Base-by-base conservation (phyloP, 768 basidiomycete species). In the Gautieria morchelliformis region DNA sequence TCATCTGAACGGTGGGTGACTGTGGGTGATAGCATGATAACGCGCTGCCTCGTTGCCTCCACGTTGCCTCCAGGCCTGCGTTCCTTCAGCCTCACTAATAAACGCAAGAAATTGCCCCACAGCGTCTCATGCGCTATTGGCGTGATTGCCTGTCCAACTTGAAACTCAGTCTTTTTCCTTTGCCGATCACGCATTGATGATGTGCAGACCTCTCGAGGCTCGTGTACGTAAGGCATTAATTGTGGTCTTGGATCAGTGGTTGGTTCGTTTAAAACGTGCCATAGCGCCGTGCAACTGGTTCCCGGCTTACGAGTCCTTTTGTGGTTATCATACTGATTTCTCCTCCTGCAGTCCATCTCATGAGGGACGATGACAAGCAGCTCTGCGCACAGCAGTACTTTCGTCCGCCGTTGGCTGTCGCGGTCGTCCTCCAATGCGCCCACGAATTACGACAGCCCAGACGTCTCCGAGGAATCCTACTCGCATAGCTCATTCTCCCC, bases 311-410 rank as follows among this genome's bases (percentile, higher is more conserved):
- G 22, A 49, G 24, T 10, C 48, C 32, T 11, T 30, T 52, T 32
- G 17, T 15, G 35, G 35, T n/a, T 37, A 30, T 27, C 52, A 30
- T 41, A 37, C 32, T 52, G 5, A 32, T 32, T 39, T 32, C 40
- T 51, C 7, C n/a, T 30, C 8, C 35, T 32, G 33, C 40, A 7
- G 20, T 8, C 14, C 33, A 24, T 44, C 40, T 49, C 24, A 57
- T 57, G 56, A 57, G 56, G 56, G 30, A 49, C 46, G n/a, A 57
- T 57, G 56, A 49, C 49, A 27, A 42, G 45, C 33, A 20, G 41
- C 27, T 19, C 52, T 20, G 37, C 41, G 22, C 27, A 57, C 19
- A 35, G 56, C 37, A 19, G 48, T 22, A 57, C 47, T 45, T 48
- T 57, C 42, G 7, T 57, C n/a, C 40, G 24, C 22, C 56, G 56